Conservation (phyloP, 2,329 filamentous ascomycete genomes). For the Fusarium dimerum region DNA sequence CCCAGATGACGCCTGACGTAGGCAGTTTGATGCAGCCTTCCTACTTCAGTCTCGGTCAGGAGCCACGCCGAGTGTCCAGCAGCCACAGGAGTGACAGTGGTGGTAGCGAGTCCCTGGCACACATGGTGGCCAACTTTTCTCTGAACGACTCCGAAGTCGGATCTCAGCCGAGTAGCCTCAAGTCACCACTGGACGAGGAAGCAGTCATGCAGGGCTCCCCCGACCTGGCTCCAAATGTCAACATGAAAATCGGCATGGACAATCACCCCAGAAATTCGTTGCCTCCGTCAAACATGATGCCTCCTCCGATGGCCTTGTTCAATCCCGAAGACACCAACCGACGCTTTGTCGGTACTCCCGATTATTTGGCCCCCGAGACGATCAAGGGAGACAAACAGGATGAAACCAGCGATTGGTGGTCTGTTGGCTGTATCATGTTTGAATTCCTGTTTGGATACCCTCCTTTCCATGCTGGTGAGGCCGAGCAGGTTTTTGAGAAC, state of each 20-base stretch:
- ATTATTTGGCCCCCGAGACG: constrained; percentile 95
- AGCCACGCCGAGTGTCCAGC: constrained; percentile 67
- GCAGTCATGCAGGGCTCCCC: constrained; percentile 74
- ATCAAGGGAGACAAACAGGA: constrained; percentile 95
- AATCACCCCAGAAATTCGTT: constrained; percentile 36
- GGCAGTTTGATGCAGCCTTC: constrained; percentile 77
- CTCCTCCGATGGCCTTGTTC: constrained; percentile 90
- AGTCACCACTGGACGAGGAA: constrained; percentile 73
- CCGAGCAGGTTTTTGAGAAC: constrained; percentile 95
- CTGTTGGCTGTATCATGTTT: constrained; percentile 96
- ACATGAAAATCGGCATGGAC: constrained; percentile 35
- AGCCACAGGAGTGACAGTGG: constrained; percentile 89
- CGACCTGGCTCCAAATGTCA: constrained; percentile 59
- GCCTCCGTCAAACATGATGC: constrained; percentile 69
- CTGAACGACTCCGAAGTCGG: constrained; percentile 60
- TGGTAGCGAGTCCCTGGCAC: constrained; percentile 80
- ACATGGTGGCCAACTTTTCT: constrained; percentile 80
- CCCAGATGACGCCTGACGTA: constrained; percentile 76
- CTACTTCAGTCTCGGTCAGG: constrained; percentile 80
- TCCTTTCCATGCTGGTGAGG: constrained; percentile 87
- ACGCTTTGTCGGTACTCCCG: constrained; percentile 93
- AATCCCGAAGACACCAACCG: constrained; percentile 92
- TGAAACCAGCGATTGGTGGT: constrained; percentile 99
- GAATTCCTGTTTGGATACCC: constrained; percentile 93
- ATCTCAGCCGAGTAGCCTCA: constrained; percentile 46